Percentiles rank a stretch among this genome's conserved stretches.
These are phyloP conservation scores for Grosmannia serpens DNA, from an alignment of 2,329 filamentous ascomycete species.

Conservation along the genomic window DNA sequence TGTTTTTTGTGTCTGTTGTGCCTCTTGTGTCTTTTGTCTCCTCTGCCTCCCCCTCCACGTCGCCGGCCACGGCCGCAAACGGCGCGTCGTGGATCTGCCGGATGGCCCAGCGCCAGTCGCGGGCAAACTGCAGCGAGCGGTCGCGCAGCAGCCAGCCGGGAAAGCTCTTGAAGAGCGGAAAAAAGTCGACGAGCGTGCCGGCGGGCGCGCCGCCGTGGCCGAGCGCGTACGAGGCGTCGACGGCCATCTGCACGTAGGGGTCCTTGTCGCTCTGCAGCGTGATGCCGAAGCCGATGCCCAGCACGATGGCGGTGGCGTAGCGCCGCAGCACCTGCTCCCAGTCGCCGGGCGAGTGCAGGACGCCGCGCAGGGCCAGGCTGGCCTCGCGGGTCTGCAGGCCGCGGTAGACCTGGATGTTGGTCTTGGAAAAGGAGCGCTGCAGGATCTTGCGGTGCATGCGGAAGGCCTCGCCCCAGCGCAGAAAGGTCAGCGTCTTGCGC, in stretches of 20 bases:
- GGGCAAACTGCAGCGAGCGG: conserved; percentile 8
- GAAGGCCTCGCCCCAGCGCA: conserved; percentile 26
- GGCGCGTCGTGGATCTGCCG: conserved; percentile 17
- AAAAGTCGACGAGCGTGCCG: conserved; percentile 11
- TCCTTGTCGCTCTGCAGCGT: conserved; percentile 23
- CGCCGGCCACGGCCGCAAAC: conserved; percentile 13
- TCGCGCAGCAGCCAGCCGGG: conserved; percentile 8
- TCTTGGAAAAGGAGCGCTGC: conserved; percentile 20
- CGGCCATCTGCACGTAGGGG: conserved; percentile 28
- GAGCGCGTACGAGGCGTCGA: conserved; percentile 10
- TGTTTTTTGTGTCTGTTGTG: no score
- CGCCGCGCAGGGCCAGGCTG: conserved; percentile 17
- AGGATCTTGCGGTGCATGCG: conserved; percentile 28
- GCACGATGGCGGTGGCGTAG: conserved; percentile 28
- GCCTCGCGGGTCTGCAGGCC: conserved; percentile 19
- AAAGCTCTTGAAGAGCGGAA: conserved; percentile 9
- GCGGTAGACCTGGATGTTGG: conserved; percentile 18
- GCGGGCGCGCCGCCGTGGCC: conserved; percentile 10
- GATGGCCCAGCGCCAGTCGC: conserved; percentile 6
- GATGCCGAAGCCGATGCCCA: conserved; percentile 32
- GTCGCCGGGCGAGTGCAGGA: conserved; percentile 19
- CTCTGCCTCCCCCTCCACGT: not conserved
- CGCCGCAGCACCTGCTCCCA: conserved; percentile 27
- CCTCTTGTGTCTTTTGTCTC: no score
- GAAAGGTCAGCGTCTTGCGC: conserved; percentile 30